These are phyloP conservation scores for Teratosphaeria destructans DNA, from an alignment of 2,329 filamentous ascomycete genomes.

Conservation along the genomic window DNA sequence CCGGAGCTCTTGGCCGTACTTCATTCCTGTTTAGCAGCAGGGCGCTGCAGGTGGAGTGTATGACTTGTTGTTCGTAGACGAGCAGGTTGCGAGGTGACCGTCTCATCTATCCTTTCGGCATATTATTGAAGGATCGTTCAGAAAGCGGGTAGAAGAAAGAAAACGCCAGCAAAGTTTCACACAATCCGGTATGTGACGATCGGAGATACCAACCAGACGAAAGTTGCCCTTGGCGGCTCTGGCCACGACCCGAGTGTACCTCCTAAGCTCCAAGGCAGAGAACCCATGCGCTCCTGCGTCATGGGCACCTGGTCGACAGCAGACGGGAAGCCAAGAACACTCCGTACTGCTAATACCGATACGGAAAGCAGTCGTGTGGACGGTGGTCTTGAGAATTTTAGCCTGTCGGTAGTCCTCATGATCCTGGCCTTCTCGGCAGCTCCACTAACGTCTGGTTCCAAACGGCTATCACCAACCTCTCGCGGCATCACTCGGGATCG, in stretches of 20 bases:
- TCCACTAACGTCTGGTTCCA: not conserved
- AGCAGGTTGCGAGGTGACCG: not conserved
- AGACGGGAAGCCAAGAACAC: not conserved
- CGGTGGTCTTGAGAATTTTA: not conserved
- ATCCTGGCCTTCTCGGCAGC: not conserved
- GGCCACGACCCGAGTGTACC: not conserved
- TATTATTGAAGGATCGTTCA: not conserved
- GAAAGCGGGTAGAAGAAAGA: not conserved
- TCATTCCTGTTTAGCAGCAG: slow-evolving; percentile 45
- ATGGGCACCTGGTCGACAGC: not conserved
- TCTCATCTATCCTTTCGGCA: not conserved
- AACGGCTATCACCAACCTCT: not conserved
- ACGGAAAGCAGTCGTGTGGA: not conserved
- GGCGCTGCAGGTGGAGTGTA: not conserved
- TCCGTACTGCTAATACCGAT: not conserved
- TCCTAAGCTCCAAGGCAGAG: not conserved
- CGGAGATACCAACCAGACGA: not conserved
- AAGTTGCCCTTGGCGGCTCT: not conserved
- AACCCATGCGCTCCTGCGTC: not conserved
- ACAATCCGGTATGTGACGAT: not conserved
- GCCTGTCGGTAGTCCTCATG: not conserved
- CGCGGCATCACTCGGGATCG: not conserved
- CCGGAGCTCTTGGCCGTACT: slow-evolving; percentile 65
- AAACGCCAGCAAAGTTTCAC: not conserved
- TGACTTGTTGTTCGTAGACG: not conserved